Conservation (phyloP, 495 filamentous ascomycete species). For the Aspergillus ostianus region DNA sequence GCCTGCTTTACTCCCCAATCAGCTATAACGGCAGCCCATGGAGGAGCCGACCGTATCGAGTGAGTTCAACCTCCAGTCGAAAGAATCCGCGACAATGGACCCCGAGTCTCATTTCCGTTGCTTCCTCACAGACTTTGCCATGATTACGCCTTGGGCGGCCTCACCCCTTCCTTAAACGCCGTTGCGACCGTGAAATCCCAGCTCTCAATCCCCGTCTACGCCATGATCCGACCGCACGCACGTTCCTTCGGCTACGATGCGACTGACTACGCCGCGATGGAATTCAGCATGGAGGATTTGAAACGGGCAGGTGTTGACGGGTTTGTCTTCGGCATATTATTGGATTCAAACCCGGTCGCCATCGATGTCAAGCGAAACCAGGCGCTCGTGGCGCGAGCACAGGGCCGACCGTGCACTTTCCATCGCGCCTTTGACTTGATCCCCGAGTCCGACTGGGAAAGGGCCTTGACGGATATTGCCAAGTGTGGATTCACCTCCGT, state of each 20-base stretch:
- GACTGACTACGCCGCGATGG: slow-evolving; percentile 42
- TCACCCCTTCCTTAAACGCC: slow-evolving; percentile 17
- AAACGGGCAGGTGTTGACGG: slow-evolving; percentile 39
- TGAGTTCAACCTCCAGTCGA: slow-evolving; percentile 17
- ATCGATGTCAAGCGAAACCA: slow-evolving; percentile 39
- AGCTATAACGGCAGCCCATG: slow-evolving; percentile 37
- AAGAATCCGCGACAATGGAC: background rate
- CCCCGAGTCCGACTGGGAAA: slow-evolving; percentile 25
- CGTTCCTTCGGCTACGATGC: slow-evolving; percentile 41
- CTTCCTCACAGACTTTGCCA: slow-evolving; percentile 21
- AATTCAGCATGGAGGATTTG: slow-evolving; percentile 30
- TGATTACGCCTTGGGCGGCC: slow-evolving; percentile 34
- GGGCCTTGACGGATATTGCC: slow-evolving; percentile 31
- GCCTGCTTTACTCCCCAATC: slow-evolving; percentile 48
- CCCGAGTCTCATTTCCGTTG: background rate
- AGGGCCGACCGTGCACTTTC: slow-evolving; percentile 49
- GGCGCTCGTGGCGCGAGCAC: slow-evolving; percentile 39
- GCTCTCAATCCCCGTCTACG: slow-evolving; percentile 41
- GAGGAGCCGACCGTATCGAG: slow-evolving; percentile 51
- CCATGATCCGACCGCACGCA: slow-evolving; percentile 50
- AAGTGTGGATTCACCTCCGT: slow-evolving; percentile 45
- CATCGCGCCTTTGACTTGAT: slow-evolving; percentile 53
- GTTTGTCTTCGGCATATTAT: slow-evolving; percentile 51
- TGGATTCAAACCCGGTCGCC: background rate
- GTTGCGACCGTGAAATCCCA: slow-evolving; percentile 24